Evolutionary conservation across 2,329 filamentous ascomycete genomes (phyloP), one percentile per base, ranked within the genome.

Genomic region (Fusarium sulawesiense): DNA sequence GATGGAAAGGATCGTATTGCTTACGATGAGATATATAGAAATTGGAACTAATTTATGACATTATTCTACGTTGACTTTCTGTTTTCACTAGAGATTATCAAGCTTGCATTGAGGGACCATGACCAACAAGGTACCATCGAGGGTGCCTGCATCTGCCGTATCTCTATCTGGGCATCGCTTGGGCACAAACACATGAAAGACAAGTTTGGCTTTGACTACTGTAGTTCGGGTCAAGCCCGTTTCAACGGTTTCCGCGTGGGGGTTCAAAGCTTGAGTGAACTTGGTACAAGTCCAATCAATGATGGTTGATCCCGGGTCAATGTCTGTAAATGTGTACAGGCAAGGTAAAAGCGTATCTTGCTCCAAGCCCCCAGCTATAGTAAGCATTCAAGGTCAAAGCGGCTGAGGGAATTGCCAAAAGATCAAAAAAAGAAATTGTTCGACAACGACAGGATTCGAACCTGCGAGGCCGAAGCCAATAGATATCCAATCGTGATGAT

Each of bases 371-470:
- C 13, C 11, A n/a, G 18, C 47, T 25, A 14, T 16, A 12, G 18
- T n/a, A 51, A 41, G 20, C 7, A 13, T 25, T 20, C 4, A 20
- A 20, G 21, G 32, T 41, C 49, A 27, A 40, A 51, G 49, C 49
- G 49, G 49, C 20, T 18, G 11, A 9, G 18, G 7, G n/a, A 32
- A 21, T n/a, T 7, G 11, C 12, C 4, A 4, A 40, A 37, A 29
- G 18, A 9, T 7, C 30, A 56, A 56, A 56, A 56, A 54, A 32
- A 10, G 14, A 20, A 23, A 6, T 16, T 18, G 3, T 6, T n/a
- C 57, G 60, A 62, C 58, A 63, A 56, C 58, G 60, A 13, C 44
- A 56, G 11, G 44, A 25, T 64, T 63, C 49, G 60, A 64, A 64
- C 49, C 11, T 64, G 11, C 60, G 58, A 27, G 49, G 58, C 58